Percentiles rank a stretch among this genome's conserved stretches.
Evolutionary conservation across 345 rosid genomes (phyloP).

Genomic region (Cochlearia excelsa): DNA sequence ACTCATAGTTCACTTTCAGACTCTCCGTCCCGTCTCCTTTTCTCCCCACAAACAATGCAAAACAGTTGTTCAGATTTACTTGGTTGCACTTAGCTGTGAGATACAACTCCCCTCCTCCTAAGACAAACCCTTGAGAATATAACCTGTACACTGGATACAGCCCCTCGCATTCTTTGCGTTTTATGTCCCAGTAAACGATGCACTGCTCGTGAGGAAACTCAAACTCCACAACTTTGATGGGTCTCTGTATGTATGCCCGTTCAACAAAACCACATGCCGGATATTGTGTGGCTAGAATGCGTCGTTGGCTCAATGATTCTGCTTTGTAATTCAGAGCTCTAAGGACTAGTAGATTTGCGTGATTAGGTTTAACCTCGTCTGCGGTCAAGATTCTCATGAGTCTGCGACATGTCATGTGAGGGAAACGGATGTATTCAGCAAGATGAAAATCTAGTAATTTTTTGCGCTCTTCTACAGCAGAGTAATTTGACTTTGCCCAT

Average conservation of each 20-base stretch:
- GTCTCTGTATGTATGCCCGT: constrained; percentile 66
- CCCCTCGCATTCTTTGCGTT: constrained; percentile 54
- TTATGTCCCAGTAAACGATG: constrained; percentile 73
- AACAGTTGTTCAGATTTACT: constrained; percentile 51
- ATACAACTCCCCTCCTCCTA: constrained; percentile 69
- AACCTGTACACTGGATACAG: constrained; percentile 57
- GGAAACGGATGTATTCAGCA: constrained; percentile 64
- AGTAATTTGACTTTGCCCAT: constrained; percentile 71
- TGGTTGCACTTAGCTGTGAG: constrained; percentile 70
- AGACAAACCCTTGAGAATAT: constrained; percentile 67
- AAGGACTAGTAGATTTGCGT: constrained; percentile 58
- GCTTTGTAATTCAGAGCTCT: constrained; percentile 82
- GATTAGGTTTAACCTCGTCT: constrained; percentile 56
- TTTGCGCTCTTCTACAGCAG: constrained; percentile 60
- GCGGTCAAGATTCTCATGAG: constrained; percentile 67
- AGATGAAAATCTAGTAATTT: constrained; percentile 54
- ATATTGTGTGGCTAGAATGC: constrained; percentile 30
- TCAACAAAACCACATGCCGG: constrained; percentile 45
- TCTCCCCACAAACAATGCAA: constrained; percentile 72
- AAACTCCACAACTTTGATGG: constrained; percentile 73
- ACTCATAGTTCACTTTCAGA: constrained; percentile 63
- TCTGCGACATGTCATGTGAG: constrained; percentile 68
- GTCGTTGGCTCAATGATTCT: constrained; percentile 53
- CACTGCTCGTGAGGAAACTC: constrained; percentile 67
- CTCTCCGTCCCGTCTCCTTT: constrained; percentile 58